phyloP scores from a whole-genome alignment of 2,329 filamentous ascomycete species.

The Penicillium sp. region DNA sequence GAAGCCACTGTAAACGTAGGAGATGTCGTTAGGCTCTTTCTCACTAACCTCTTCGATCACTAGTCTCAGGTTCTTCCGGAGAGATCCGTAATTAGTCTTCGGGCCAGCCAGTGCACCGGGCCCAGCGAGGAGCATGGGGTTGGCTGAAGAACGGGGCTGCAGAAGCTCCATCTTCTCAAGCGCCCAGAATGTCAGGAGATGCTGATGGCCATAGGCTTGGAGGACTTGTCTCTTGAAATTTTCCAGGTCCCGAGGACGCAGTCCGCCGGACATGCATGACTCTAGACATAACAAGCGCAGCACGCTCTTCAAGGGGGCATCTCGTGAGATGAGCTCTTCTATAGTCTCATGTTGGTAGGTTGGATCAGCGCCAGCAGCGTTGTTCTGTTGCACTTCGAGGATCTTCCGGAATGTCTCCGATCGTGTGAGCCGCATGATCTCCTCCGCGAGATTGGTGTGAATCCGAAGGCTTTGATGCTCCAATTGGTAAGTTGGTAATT shows the following conservation, averaged over 20 bases:
- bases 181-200: constrained; percentile 83
- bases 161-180: constrained; percentile 90
- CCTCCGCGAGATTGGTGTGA: constrained; percentile 89
- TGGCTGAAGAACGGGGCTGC: constrained; percentile 71
- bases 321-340: constrained; percentile 90
- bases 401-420: constrained; percentile 85
- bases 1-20: constrained; percentile 98
- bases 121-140: constrained; percentile 80
- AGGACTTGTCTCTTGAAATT: constrained; percentile 84
- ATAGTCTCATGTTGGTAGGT: constrained; percentile 86
- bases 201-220: constrained; percentile 93
- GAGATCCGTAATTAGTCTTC: constrained; percentile 86
- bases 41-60: constrained; percentile 98
- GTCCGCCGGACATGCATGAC: constrained; percentile 83
- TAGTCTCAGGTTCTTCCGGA: constrained; percentile 82
- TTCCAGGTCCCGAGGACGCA: constrained; percentile 86
- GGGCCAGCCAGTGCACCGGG: constrained; percentile 62
- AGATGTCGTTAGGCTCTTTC: constrained; percentile 87
- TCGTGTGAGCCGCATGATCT: constrained; percentile 90
- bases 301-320: constrained; percentile 76
- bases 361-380: constrained; percentile 86
- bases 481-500: constrained; percentile 86
- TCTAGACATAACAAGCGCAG: constrained; percentile 87
- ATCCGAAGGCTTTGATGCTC: constrained; percentile 92
- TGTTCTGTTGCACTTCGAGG: constrained; percentile 92